Evolutionary conservation across 106 monocot species (phyloP).

Genomic region (Acorus gramineus): DNA sequence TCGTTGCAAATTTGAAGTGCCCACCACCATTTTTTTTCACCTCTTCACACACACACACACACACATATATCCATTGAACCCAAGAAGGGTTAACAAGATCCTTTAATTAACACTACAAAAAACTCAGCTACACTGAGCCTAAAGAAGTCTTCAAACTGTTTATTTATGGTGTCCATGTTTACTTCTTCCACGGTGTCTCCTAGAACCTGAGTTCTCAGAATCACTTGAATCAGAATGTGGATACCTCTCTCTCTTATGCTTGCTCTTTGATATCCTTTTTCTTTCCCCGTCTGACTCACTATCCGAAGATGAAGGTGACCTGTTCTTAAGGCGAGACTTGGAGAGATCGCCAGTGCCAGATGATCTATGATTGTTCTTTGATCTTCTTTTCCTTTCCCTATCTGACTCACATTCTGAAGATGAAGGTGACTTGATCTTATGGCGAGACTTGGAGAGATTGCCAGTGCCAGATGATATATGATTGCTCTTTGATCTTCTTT

Average conservation of each 20-base stretch:
- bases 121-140: neutral
- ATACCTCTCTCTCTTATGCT: conserved; percentile 3
- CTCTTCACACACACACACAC: too few relatives aligned
- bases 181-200: neutral
- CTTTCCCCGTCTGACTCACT: conserved; percentile 18
- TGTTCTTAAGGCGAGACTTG: too few relatives aligned
- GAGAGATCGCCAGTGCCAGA: too few relatives aligned
- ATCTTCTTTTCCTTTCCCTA: conserved; percentile 10
- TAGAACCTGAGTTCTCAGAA: conserved; percentile 12
- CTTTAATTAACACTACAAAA: too few relatives aligned
- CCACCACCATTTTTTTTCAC: too few relatives aligned
- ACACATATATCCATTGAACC: too few relatives aligned
- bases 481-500: conserved; percentile 14
- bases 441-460: too few relatives aligned
- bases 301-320: conserved; percentile 6
- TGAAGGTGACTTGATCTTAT: neutral
- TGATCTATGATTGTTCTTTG: conserved; percentile 11
- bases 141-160: neutral
- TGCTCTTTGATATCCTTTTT: conserved; percentile 7
- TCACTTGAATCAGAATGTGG: conserved; percentile 3
- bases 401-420: conserved; percentile 9
- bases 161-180: neutral
- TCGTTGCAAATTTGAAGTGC: too few relatives aligned
- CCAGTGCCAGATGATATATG: neutral
- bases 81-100: too few relatives aligned